phyloP scores from a whole-genome alignment of 78 protist species.

The Polysphondylium violaceum region DNA sequence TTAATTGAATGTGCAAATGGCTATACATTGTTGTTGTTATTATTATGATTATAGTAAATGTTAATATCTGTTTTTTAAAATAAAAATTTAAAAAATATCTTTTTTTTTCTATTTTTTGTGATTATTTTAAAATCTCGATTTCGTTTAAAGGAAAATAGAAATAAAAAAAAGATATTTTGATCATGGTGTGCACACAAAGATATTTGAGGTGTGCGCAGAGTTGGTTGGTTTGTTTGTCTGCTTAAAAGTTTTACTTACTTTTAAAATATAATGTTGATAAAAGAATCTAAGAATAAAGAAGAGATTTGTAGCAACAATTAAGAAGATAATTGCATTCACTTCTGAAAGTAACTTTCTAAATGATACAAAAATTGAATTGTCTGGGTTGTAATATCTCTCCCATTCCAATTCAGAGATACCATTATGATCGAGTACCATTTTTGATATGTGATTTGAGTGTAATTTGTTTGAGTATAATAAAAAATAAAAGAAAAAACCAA shows the following conservation, averaged over 20 bases:
- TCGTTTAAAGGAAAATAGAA: no score
- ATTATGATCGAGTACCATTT: conserved; percentile 24
- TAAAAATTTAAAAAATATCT: background rate
- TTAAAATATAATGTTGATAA: conserved; percentile 51
- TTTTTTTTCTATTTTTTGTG: no score
- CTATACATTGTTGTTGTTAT: background rate
- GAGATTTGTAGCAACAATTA: conserved; percentile 35
- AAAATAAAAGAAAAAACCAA: no score
- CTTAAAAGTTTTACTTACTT: conserved; percentile 15
- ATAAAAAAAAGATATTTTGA: no score
- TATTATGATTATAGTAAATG: background rate
- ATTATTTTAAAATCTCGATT: no score
- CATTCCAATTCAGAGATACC: conserved; percentile 57
- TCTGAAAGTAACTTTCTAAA: conserved; percentile 40
- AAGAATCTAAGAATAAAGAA: conserved; percentile 72
- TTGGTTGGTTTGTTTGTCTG: no score
- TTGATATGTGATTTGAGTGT: background rate
- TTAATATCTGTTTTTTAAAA: background rate
- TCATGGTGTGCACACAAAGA: no score
- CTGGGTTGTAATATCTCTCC: conserved; percentile 59
- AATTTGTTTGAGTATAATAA: no score
- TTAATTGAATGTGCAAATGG: conserved; percentile 45
- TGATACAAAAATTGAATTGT: conserved; percentile 61
- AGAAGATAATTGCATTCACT: conserved; percentile 33
- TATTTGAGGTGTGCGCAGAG: no score